Evolutionary conservation across 1,139 yeast species (phyloP), one percentile per base, ranked within the genome.

Genomic region (Candida glucosophila): DNA sequence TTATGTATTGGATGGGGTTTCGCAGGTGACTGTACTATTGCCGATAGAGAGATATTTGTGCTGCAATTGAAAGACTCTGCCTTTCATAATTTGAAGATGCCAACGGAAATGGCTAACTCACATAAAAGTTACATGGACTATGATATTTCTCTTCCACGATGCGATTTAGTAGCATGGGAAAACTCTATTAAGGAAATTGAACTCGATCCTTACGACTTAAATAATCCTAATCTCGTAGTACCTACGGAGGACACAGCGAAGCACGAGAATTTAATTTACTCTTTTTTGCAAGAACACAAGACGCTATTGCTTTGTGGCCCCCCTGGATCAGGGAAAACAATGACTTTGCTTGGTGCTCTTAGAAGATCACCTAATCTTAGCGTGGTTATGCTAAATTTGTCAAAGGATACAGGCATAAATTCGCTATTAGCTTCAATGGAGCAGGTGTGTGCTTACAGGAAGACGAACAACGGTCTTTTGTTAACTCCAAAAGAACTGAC

Each of bases 321-420:
- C 0, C 97, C 98, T 0, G 98, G 98, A 3, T 80, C 95, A 1
- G 98, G 98, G 35, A 90, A 90, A 46, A 88, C 97, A 0, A 88
- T 88, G 97, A 77, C 90, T 0, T 53, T 90, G 15, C 66, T 82
- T 37, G 75, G 78, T 28, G 77, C 86, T 0, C 50, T 90, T 23
- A 58, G 82, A 25, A 65, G 63, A 29, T 62, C 78, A 0, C 67
- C 76, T 0, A 59, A 65, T 15, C 57, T 75, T 31, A 82, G 77
- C 20, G 58, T 83, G 5, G 62, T 77, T 3, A 72, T 85, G 2
- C 52, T 90, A 37, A 88, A 86, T 43, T 86, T 88, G 43, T 83
- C 95, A 2, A 83, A 82, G 35, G 90, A 82, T 16, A 79, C 95
- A 0, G 58, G 78, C 0, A 81, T 92, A 0, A 55, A 53, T 2